Evolutionary conservation across 129 eudicot genomes (phyloP).

Genomic region (Mikania micrantha): DNA sequence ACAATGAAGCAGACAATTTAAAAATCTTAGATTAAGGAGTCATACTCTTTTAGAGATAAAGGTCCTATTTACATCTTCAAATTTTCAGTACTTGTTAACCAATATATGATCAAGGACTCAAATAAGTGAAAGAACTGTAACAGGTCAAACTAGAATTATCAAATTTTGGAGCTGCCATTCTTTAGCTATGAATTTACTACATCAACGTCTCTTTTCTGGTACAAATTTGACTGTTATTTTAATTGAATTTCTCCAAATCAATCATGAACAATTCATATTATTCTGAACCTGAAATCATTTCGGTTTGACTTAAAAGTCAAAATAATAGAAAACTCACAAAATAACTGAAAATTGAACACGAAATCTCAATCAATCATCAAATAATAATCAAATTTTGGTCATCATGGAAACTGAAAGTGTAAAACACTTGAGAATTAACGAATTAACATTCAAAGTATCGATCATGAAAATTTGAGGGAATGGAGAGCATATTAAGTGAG

Average conservation of each 20-base stretch:
- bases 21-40: neutral
- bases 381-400: neutral
- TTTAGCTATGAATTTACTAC: neutral
- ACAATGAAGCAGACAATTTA: neutral
- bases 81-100: too few relatives aligned
- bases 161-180: neutral
- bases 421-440: neutral
- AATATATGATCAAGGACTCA: too few relatives aligned
- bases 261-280: neutral
- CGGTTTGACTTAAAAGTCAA: neutral
- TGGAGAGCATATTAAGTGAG: neutral
- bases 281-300: neutral
- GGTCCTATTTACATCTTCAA: too few relatives aligned
- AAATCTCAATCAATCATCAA: neutral
- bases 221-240: neutral
- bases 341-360: too few relatives aligned
- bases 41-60: too few relatives aligned
- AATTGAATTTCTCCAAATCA: neutral
- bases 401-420: slow-evolving; percentile 4
- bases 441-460: neutral
- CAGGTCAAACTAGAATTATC: slow-evolving; percentile 5
- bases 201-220: neutral
- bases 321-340: too few relatives aligned
- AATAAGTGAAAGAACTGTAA: too few relatives aligned
- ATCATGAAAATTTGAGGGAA: slow-evolving; percentile 6